Evolutionary conservation across 192 early-diverging fungal genomes (phyloP), one percentile per base, ranked within the genome.

Genomic region (Coemansia sp.): DNA sequence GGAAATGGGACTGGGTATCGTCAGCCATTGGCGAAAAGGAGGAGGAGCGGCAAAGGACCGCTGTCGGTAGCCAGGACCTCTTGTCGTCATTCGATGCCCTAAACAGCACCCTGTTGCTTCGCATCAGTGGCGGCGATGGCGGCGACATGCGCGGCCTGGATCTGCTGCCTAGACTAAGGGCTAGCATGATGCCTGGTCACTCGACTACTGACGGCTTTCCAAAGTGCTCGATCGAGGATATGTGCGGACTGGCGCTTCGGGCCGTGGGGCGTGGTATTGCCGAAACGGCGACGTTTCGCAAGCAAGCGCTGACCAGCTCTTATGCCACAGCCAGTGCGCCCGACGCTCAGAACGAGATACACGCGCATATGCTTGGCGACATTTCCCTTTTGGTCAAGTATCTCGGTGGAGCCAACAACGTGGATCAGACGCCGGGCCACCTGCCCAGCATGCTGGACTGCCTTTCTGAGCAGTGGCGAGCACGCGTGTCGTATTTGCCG

Each of bases 311-410:
- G 30, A 14, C 47, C 21, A 32, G 49, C 13, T 33, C 43, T 3
- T 35, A 50, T 2, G 35, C 66, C 5, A n/a, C 61, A 10, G 42
- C 60, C 2, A 26, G 35, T 5, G 14, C 62, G 6, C 64, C 35
- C 47, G 55, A 58, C 7, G 40, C 69, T 33, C 65, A 46, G 11
- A 63, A 70, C 57, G 72, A 77, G 21, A 69, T 84, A 11, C 69
- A 72, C 9, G 76, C 78, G 3, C 82, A 84, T 35, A 84, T 84
- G 82, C 70, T 84, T 14, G 78, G 77, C 50, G 82, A 84, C 33
- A 60, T 77, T 9, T 64, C 68, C 1, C 38, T 84, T 13, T 53
- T 79, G 23, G 74, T 59, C 2, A 50, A 33, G 13, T 68, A 68
- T 35, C 32, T 84, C 1, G 66, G 50, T 17, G 33, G 28, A 33